Base-by-base conservation (phyloP, 192 early-diverging fungal species). In the Rhizophlyctis rosea region DNA sequence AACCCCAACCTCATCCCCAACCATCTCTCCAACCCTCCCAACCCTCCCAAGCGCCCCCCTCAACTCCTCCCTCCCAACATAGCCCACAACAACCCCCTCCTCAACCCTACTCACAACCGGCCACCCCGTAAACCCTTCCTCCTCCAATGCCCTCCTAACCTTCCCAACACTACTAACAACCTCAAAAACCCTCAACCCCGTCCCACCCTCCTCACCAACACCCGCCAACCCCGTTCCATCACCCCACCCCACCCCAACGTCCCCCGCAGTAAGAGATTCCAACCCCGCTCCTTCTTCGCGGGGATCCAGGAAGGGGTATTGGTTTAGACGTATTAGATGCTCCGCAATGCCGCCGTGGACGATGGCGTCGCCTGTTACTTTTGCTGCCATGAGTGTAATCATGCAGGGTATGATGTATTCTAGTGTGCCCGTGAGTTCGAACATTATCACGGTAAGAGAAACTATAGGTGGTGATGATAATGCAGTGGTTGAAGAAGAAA, bases 361-460 rank as follows among this genome's bases (percentile, higher is more conserved):
- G 58, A 77, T 80, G n/a, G 68, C 35, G 66, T 85, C 81, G 4
- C 81, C 83, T 4, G 79, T 62, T 5, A 73, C 55, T 50, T 74
- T 75, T 14, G 91, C 89, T 5, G 89, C 86, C 79, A 82, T 81
- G 21, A 90, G 65, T 2, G 74, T 75, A 13, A 76, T 57, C 78
- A 80, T 80, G 61, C 71, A 71, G 1, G 96, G 96, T 32, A 96
- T 62, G 33, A 96, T 91, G 66, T 99, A 98, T 48, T 91, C 93
- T 39, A 99, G 77, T 2, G 93, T 91, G 2, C 95, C 97, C 16
- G 95, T 99, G 47, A 99, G 80, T 73, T 99, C 97, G 76, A 99
- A 99, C 95, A 99, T 96, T 33, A 99, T 91, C n/a, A 99, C 95
- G 3, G 96, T 78, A 3, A 81, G 57, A 1, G 71, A 67, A 35